Evolutionary conservation across 31 red algal species (phyloP), one percentile per base, ranked within the genome.

Genomic region (Odonthalia washingtoniensis): DNA sequence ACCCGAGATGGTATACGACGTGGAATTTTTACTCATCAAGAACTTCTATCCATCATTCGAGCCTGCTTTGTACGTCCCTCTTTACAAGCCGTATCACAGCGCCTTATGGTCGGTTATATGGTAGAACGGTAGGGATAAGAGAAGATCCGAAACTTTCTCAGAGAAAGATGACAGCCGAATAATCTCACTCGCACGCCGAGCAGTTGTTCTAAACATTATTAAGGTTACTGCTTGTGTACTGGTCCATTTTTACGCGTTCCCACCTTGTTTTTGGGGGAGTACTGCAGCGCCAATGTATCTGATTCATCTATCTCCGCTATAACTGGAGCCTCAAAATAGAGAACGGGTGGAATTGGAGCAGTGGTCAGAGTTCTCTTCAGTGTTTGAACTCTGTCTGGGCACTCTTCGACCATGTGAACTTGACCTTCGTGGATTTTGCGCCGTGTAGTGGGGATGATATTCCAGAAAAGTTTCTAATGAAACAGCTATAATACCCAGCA

Each of bases 261-360:
- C 46, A 61, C 62, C 76, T 36, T 63, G n/a, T 9, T 61, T 62
- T 46, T 80, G 76, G 28, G 76, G 44, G 12, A 80, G 44, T 26
- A 80, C 76, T 5, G 0, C 76, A 26, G 28, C 4, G 6, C 17
- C 4, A 0, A 0, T 26, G 40, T 39, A 0, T 40, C 32, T 27
- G 40, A 80, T 24, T 40, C 76, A 28, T 80, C 76, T 14, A 46
- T 65, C 0, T 74, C 67, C 1, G 74, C 67, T 53, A 65, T 0
- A n/a, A 85, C 52, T 0, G 61, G 68, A 45, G 66, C 37, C 3
- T 74, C 24, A 70, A 85, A 85, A 32, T 85, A 39, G 0, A 68
- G 82, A 42, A 85, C 72, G n/a, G 45, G 46, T 1, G 63, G 1
- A 34, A 34, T 52, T 3, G 77, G 28, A 4, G 41, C 2, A 2